A percentile compares a stretch with the other conserved stretches of the same genome.
Conservation (phyloP, 305 asterid species). For the Striga hermonthica region DNA sequence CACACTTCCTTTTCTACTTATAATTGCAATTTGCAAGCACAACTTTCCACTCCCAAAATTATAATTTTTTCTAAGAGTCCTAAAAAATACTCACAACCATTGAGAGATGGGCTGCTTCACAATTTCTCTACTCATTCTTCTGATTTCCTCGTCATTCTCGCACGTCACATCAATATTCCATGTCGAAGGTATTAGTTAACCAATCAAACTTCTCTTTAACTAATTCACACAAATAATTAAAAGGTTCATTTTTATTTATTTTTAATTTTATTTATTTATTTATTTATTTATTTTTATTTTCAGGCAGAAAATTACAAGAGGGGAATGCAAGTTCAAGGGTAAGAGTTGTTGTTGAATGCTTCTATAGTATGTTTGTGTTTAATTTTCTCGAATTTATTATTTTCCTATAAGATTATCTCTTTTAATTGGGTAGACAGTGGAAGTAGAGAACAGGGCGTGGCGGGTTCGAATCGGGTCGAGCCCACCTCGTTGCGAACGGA, state of each 20-base stretch:
- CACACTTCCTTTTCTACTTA: no score
- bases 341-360: neutral
- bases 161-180: constrained; percentile 36
- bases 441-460: constrained; percentile 34
- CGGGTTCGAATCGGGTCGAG: constrained; percentile 60
- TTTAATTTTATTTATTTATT: constrained; percentile 11
- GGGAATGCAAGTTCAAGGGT: constrained; percentile 32
- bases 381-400: neutral
- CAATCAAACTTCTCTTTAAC: neutral
- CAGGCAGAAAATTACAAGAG: constrained; percentile 38
- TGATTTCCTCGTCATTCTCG: constrained; percentile 44
- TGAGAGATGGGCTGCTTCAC: constrained; percentile 33
- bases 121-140: constrained; percentile 45
- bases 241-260: neutral
- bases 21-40: no score
- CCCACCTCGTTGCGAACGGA: constrained; percentile 72
- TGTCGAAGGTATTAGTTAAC: constrained; percentile 43
- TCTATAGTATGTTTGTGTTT: neutral
- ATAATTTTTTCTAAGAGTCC: no score
- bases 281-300: constrained; percentile 10
- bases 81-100: no score
- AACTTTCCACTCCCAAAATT: no score
- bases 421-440: constrained; percentile 21
- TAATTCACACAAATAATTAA: neutral
- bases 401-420: neutral